Evolutionary conservation across 2,329 filamentous ascomycete genomes (phyloP), one percentile per base, ranked within the genome.

Genomic region (Aspergillus sp.): DNA sequence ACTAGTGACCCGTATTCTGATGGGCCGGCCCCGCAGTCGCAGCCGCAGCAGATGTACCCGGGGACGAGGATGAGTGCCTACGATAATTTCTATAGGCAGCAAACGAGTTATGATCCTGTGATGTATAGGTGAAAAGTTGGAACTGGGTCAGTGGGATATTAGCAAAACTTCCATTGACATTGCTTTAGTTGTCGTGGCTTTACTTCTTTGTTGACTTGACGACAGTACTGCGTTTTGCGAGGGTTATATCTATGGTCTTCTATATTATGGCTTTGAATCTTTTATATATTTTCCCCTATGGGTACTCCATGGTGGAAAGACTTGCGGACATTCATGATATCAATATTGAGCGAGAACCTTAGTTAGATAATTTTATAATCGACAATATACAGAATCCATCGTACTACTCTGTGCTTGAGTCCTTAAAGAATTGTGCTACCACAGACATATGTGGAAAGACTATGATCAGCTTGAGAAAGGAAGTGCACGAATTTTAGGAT

Each of bases 61-160:
- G 41, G 65, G 22, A 64, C 64, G 48, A 58, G 63, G 11, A 70
- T 68, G 55, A 65, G 62, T 45, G 51, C 59, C 42, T 62, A 61
- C 57, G 64, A 65, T 45, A 63, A 61, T 57, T 57, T 56, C 37
- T 66, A 75, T 61, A 57, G 56, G 15, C 61, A 64, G 59, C 68
- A 75, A 59, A 75, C 73, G 22, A 65, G 63, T 3, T 76, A 76
- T 69, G 74, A 75, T 37, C 65, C 72, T 39, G 66, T 62, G 12
- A 64, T 62, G 37, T 71, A 73, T 64, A 65, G 71, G 34, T 74
- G 58, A 72, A 55, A 7, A 33, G 17, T 19, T 40, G n/a, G 6
- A 37, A 22, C 13, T 42, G 17, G 24, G 5, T 24, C 30, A 13
- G 13, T 45, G 17, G 22, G n/a, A 17, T 37, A 37, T 24, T 19